phyloP scores from a whole-genome alignment of 2,329 filamentous ascomycete genomes.

The Thelonectria blattea region DNA sequence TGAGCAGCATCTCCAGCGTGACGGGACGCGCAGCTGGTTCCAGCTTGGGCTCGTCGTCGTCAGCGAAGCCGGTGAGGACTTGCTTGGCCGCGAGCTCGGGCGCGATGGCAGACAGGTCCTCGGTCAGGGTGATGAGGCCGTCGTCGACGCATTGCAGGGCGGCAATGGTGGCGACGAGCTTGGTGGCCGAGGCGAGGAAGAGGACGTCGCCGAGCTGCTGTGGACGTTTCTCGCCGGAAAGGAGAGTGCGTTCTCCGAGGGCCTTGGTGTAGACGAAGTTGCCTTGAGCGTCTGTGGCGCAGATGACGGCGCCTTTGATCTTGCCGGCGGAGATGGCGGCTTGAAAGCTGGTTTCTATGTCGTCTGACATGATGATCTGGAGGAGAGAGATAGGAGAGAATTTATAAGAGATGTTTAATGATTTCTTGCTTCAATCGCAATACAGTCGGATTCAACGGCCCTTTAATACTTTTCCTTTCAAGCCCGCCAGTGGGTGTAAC shows the following conservation, averaged over 20 bases:
- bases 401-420: neutral
- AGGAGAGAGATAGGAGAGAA: neutral
- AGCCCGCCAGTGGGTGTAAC: neutral
- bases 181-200: conserved; percentile 47
- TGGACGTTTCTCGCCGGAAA: conserved; percentile 47
- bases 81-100: conserved; percentile 56
- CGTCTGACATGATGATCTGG: conserved; percentile 28
- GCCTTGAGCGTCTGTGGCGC: conserved; percentile 46
- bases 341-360: conserved; percentile 48
- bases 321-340: conserved; percentile 50
- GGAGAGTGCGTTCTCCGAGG: conserved; percentile 48
- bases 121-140: conserved; percentile 53
- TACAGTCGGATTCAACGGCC: neutral
- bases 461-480: neutral
- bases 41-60: conserved; percentile 47
- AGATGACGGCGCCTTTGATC: conserved; percentile 52
- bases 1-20: conserved; percentile 58
- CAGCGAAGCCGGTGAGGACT: conserved; percentile 54
- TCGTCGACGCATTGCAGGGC: conserved; percentile 62
- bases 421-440: neutral
- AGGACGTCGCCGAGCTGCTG: conserved; percentile 46
- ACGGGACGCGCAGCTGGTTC: conserved; percentile 45
- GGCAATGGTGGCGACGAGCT: conserved; percentile 58
- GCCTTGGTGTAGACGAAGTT: conserved; percentile 48
- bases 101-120: conserved; percentile 50